These are phyloP conservation scores for Kazachstania africana DNA, from an alignment of 805 yeast species.

Conservation along the genomic window DNA sequence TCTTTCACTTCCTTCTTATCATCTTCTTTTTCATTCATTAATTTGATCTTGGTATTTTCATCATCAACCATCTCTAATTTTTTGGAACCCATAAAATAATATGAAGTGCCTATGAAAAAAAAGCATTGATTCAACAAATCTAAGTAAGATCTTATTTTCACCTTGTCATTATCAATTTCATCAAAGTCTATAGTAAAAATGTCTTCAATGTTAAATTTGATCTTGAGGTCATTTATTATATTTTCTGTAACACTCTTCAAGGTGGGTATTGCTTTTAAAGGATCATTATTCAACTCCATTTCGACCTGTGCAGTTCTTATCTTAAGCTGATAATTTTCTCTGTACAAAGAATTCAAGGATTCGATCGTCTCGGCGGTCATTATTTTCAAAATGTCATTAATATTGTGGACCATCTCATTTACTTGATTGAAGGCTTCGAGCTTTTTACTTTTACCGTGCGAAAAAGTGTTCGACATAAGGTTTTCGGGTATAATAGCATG, in stretches of 20 bases:
- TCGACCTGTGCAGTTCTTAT: slow-evolving; percentile 57
- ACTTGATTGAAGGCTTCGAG: not conserved
- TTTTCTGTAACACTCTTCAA: slow-evolving; percentile 33
- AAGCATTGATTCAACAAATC: slow-evolving; percentile 64
- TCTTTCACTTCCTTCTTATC: slow-evolving; percentile 4
- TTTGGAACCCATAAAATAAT: slow-evolving; percentile 21
- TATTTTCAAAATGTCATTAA: slow-evolving; percentile 56
- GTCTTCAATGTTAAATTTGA: slow-evolving; percentile 11
- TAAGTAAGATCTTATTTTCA: slow-evolving; percentile 14
- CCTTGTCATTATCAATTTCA: not conserved
- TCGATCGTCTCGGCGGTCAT: slow-evolving; percentile 49
- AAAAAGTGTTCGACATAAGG: slow-evolving; percentile 1
- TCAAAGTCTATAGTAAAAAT: slow-evolving; percentile 6
- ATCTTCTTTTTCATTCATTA: slow-evolving; percentile 2
- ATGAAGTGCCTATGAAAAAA: slow-evolving; percentile 52
- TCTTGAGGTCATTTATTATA: slow-evolving; percentile 17
- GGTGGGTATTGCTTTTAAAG: slow-evolving; percentile 37
- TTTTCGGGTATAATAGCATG: slow-evolving; percentile 43
- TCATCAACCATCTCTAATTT: slow-evolving; percentile 18
- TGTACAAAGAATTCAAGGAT: slow-evolving; percentile 37
- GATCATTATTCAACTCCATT: slow-evolving; percentile 43
- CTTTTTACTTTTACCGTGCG: slow-evolving; percentile 1
- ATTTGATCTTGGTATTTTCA: slow-evolving; percentile 17
- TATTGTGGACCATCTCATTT: slow-evolving; percentile 14
- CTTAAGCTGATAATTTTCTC: slow-evolving; percentile 32